Base-by-base conservation (phyloP, 306 rosid species). In the Styphnolobium japonicum region DNA sequence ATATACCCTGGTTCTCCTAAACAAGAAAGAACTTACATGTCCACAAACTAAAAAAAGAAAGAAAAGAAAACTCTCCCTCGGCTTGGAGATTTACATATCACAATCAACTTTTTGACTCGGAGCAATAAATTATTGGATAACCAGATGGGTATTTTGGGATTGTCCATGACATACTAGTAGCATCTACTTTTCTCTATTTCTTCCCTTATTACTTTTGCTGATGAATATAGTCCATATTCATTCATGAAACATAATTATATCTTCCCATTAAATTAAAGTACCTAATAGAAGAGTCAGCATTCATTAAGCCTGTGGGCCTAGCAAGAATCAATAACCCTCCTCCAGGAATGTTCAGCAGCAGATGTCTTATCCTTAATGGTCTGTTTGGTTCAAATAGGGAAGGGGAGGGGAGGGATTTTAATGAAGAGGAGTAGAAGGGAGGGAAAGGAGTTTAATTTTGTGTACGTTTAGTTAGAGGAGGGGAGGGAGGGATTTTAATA, bases 221-320 rank as follows among this genome's bases (percentile, higher is more conserved):
- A 73, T 65, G 71, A 77, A 78, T 36, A 64, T 62, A 75, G 70
- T 55, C 86, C 73, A 81, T n/a, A n/a, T n/a, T n/a, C 48, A 51
- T 57, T 56, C 57, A 42, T 37, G 22, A 60, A 73, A 60, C 57
- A 66, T 49, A 31, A n/a, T 70, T 37, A 46, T 78, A 34, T 12
- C 42, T 57, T 73, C 16, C 74, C 31, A 66, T 19, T 37, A 67
- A 83, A 46, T n/a, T 67, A 64, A 65, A 70, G 18, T 25, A 73
- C 11, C 21, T 27, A 39, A 37, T 16, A 77, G 45, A 64, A 45
- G 63, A 9, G 64, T 37, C 61, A 81, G 61, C 60, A 72, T 43
- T 58, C 68, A 60, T 65, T 23, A 23, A 6, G 27, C 61, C 52
- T 67, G 22, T 64, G 77, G 67, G 19, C 65, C 21, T 31, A 46